A percentile compares a stretch with the other conserved stretches of the same genome.
Evolutionary conservation across 345 rosid species (phyloP).

Genomic region (Draba incana): DNA sequence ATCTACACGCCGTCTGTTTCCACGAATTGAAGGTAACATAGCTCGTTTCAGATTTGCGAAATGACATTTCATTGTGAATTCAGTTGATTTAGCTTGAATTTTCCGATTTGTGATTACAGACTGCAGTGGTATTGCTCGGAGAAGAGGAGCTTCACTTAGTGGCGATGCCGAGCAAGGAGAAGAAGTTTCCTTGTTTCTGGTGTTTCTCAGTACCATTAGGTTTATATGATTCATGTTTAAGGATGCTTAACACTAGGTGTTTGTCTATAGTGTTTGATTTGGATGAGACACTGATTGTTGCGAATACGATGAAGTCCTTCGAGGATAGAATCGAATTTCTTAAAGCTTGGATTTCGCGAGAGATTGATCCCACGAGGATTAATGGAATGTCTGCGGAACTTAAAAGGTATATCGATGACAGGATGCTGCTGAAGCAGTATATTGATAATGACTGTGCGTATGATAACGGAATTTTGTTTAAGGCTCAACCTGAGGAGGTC

Average conservation of each 20-base stretch:
- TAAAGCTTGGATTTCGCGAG: conserved; percentile 77
- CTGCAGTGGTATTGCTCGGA: conserved; percentile 84
- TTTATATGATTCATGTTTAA: conserved; percentile 73
- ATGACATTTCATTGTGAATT: conserved; percentile 8
- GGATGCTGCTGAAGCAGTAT: conserved; percentile 82
- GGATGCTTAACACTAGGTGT: conserved; percentile 84
- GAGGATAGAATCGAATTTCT: conserved; percentile 87
- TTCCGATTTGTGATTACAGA: conserved; percentile 44
- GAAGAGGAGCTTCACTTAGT: conserved; percentile 92
- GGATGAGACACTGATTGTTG: conserved; percentile 95
- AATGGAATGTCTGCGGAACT: conserved; percentile 79
- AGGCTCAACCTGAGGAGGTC: conserved; percentile 87
- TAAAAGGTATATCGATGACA: conserved; percentile 75
- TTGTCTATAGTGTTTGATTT: conserved; percentile 94
- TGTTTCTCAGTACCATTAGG: conserved; percentile 78
- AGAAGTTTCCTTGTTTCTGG: conserved; percentile 98
- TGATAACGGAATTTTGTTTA: conserved; percentile 70
- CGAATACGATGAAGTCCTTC: conserved; percentile 93
- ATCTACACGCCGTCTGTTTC: conserved; percentile 89
- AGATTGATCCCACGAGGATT: conserved; percentile 65
- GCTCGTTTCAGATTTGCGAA: not conserved
- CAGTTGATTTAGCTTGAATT: conserved; percentile 1
- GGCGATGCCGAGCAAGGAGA: conserved; percentile 98
- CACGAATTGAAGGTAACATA: conserved; percentile 73
- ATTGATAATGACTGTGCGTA: conserved; percentile 66